Evolutionary conservation across 139 green algal genomes (phyloP).

Genomic region (Chlorella sorokiniana): DNA sequence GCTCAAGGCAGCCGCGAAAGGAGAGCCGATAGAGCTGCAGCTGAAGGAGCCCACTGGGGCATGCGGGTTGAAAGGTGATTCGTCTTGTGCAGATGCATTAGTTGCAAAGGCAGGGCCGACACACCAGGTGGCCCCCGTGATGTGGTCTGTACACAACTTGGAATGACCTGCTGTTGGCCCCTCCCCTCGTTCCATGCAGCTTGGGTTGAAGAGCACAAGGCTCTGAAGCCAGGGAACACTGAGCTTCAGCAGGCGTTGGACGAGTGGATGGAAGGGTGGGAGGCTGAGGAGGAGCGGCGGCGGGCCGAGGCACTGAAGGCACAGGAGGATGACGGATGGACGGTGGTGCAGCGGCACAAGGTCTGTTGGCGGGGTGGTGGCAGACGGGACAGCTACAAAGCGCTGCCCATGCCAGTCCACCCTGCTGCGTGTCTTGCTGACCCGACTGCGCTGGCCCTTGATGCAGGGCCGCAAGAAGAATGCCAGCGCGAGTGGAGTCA

Average conservation of each 20-base stretch:
- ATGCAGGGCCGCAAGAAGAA: slow-evolving; percentile 60
- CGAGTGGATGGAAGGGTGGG: slow-evolving; percentile 69
- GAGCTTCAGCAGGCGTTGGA: slow-evolving; percentile 60
- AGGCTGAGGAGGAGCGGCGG: slow-evolving; percentile 56
- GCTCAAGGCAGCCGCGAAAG: slow-evolving; percentile 33
- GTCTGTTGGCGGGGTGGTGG: slow-evolving; percentile 31
- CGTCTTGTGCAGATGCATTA: too few species aligned
- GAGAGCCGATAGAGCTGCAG: slow-evolving; percentile 23
- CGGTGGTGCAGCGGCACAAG: slow-evolving; percentile 78
- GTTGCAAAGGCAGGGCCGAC: too few species aligned
- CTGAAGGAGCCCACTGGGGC: slow-evolving; percentile 25
- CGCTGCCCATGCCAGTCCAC: neutral
- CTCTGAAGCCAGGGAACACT: slow-evolving; percentile 39
- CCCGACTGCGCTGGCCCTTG: neutral
- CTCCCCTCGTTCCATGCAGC: slow-evolving; percentile 31
- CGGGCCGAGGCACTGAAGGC: slow-evolving; percentile 43
- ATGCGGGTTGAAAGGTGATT: slow-evolving; percentile 58
- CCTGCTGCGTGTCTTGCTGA: too few species aligned
- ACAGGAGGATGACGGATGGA: slow-evolving; percentile 80
- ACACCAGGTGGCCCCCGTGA: too few species aligned
- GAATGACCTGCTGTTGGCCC: neutral
- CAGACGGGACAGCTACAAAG: too few species aligned
- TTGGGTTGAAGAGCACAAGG: slow-evolving; percentile 74
- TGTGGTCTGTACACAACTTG: too few species aligned
- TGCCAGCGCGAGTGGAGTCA: slow-evolving; percentile 30